Percentiles rank a stretch among this genome's conserved stretches.
Evolutionary conservation across 805 yeast species (phyloP).

Genomic region (Pichia kluyveri): DNA sequence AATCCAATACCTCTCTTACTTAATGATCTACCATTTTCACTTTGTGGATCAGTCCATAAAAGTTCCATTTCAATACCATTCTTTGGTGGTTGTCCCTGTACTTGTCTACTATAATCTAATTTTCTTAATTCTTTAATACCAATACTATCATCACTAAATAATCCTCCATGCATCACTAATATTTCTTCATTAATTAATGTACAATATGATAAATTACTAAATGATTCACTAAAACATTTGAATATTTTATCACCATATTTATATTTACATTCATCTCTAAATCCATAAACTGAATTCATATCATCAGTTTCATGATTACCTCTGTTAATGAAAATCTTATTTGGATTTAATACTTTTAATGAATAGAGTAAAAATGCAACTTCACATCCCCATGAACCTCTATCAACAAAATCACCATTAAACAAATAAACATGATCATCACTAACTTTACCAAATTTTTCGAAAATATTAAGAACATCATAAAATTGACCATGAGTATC

Average conservation of each 20-base stretch:
- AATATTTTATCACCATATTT: conserved; percentile 78
- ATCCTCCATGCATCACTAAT: conserved; percentile 92
- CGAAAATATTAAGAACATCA: conserved; percentile 77
- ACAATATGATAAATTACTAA: conserved; percentile 80
- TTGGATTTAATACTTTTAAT: conserved; percentile 70
- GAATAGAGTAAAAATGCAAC: conserved; percentile 76
- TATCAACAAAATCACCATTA: conserved; percentile 96
- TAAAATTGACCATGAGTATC: conserved; percentile 97
- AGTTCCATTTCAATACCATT: conserved; percentile 94
- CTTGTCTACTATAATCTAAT: conserved; percentile 50
- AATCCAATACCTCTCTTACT: conserved; percentile 93
- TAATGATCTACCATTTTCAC: conserved; percentile 65
- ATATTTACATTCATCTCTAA: conserved; percentile 89
- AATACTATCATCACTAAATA: conserved; percentile 69
- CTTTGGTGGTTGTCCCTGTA: conserved; percentile 70
- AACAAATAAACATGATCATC: conserved; percentile 68
- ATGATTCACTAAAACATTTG: conserved; percentile 77
- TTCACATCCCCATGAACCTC: conserved; percentile 98
- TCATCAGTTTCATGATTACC: conserved; percentile 97
- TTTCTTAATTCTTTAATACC: conserved; percentile 66
- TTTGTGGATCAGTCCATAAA: conserved; percentile 96
- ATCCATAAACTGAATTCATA: conserved; percentile 95
- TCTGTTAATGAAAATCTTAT: conserved; percentile 65
- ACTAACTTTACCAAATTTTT: conserved; percentile 61
- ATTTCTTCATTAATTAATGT: conserved; percentile 70